These are phyloP conservation scores for Phaeoacremonium minimum DNA, from an alignment of 2,329 filamentous ascomycete species.

Conservation along the genomic window DNA sequence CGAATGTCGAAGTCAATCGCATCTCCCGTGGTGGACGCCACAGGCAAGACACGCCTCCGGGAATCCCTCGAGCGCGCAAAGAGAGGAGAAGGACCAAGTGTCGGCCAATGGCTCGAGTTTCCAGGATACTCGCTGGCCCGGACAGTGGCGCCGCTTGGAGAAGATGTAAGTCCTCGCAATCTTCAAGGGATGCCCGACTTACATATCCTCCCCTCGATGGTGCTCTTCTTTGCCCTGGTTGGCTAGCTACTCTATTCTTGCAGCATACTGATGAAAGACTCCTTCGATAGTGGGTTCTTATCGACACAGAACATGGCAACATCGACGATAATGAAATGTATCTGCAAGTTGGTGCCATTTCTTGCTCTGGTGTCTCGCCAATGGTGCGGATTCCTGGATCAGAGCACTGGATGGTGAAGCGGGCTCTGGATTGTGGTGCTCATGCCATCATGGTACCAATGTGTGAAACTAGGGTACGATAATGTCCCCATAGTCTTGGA, in stretches of 20 bases:
- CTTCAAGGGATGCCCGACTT: neutral
- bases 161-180: neutral
- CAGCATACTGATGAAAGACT: neutral
- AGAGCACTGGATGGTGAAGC: conserved; percentile 24
- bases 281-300: conserved; percentile 13
- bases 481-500: too few species aligned
- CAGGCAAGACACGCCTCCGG: neutral
- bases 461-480: neutral
- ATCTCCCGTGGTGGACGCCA: neutral
- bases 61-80: conserved; percentile 1
- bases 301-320: conserved; percentile 18
- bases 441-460: conserved; percentile 23
- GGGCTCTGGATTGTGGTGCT: conserved; percentile 21
- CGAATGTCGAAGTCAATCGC: neutral
- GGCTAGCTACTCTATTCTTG: too few species aligned
- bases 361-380: conserved; percentile 13
- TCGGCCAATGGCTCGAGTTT: conserved; percentile 3
- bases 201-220: neutral
- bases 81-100: neutral
- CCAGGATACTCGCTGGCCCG: conserved; percentile 1
- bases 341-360: conserved; percentile 13
- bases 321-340: conserved; percentile 18
- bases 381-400: conserved; percentile 14
- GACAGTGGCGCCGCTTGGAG: neutral
- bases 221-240: too few species aligned